A percentile compares a stretch with the other conserved stretches of the same genome.
Conservation (phyloP, 306 rosid genomes). For the Lathyrus aphaca region DNA sequence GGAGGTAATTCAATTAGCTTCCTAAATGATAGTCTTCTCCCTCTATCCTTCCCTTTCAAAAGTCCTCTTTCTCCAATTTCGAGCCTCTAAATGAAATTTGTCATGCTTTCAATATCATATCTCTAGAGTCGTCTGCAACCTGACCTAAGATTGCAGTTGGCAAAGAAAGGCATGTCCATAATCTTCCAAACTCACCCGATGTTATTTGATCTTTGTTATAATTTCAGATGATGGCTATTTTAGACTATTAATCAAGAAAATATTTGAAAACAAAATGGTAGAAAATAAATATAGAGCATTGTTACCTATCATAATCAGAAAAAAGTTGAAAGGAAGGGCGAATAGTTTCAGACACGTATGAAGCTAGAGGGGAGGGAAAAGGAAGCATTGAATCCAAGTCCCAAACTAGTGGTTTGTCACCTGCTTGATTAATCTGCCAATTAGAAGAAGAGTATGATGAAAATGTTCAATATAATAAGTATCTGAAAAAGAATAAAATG, state of each 20-base stretch:
- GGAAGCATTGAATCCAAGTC: conserved; percentile 83
- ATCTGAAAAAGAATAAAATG: conserved; percentile 1
- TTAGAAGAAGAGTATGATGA: conserved; percentile 32
- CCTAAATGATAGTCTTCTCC: neutral
- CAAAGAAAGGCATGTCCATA: conserved; percentile 65
- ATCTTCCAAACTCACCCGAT: conserved; percentile 67
- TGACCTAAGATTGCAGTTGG: conserved; percentile 77
- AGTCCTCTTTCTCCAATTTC: neutral
- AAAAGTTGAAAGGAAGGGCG: conserved; percentile 69
- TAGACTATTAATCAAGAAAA: neutral
- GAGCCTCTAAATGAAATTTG: conserved; percentile 9
- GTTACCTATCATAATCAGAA: conserved; percentile 71
- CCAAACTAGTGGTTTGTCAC: conserved; percentile 63
- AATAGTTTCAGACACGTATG: conserved; percentile 67
- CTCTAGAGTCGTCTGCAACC: conserved; percentile 88
- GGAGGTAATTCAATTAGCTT: conserved; percentile 62
- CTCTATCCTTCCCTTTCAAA: no score
- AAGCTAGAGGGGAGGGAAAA: conserved; percentile 64
- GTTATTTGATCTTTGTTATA: conserved; percentile 66
- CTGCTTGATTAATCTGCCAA: conserved; percentile 62
- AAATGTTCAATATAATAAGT: conserved; percentile 29
- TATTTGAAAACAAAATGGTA: neutral
- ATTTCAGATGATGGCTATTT: neutral
- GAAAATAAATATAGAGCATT: conserved; percentile 7
- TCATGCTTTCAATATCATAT: conserved; percentile 50